Evolutionary conservation across 257 asterid genomes (phyloP).

Genomic region (Solanum bulbocastanum): DNA sequence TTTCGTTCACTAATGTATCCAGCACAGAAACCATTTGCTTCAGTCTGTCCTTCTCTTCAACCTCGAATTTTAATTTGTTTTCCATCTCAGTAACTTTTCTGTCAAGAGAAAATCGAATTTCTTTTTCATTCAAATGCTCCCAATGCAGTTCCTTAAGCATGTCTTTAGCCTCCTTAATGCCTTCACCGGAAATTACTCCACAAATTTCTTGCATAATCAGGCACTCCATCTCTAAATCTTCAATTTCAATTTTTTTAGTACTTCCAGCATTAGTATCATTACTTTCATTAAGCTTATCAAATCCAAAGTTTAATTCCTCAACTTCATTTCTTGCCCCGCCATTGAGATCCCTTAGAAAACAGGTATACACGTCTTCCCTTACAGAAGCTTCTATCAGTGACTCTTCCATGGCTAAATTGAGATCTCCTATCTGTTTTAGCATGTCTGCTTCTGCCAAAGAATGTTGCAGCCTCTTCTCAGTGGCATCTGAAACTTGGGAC

Average conservation of each 20-base stretch:
- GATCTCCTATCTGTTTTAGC: conserved; percentile 33
- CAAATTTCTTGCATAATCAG: conserved; percentile 29
- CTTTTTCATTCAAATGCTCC: conserved; percentile 27
- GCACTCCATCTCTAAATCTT: conserved; percentile 45
- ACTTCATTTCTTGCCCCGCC: conserved; percentile 13
- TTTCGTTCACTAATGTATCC: conserved; percentile 24
- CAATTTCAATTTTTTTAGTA: conserved; percentile 17
- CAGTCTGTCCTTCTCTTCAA: conserved; percentile 44
- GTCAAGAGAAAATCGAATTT: conserved; percentile 27
- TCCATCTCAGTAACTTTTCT: conserved; percentile 30
- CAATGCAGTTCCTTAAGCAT: conserved; percentile 21
- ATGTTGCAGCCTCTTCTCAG: conserved; percentile 34
- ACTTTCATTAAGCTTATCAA: background rate
- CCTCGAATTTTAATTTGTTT: conserved; percentile 31
- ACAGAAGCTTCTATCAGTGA: conserved; percentile 35
- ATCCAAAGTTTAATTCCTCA: background rate
- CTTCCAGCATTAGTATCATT: conserved; percentile 11
- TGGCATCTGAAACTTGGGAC: conserved; percentile 39
- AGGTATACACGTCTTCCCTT: conserved; percentile 42
- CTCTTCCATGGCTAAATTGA: conserved; percentile 36
- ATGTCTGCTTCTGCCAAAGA: conserved; percentile 45
- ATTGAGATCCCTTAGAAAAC: conserved; percentile 37
- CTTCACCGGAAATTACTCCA: conserved; percentile 35
- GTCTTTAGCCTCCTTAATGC: conserved; percentile 33
- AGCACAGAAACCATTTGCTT: conserved; percentile 36